Percentiles rank a stretch among this genome's conserved stretches.
Conservation (phyloP, 2,329 filamentous ascomycete species). For the Phaeomoniella chlamydospora region DNA sequence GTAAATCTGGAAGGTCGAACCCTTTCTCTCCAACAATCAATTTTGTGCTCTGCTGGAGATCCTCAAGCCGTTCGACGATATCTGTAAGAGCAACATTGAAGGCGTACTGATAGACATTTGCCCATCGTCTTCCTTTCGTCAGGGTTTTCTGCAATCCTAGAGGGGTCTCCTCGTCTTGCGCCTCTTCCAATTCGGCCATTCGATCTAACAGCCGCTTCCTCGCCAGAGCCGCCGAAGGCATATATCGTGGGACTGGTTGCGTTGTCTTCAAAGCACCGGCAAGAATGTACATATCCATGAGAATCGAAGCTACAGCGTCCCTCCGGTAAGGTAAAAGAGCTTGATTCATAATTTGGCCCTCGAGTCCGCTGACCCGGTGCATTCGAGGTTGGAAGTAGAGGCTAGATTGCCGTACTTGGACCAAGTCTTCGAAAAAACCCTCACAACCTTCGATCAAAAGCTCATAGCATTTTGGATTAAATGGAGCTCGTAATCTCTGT, state of each 20-base stretch:
- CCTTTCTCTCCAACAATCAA: constrained; percentile 42
- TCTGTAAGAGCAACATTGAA: constrained; percentile 17
- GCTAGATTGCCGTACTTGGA: constrained; percentile 42
- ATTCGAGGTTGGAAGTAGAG: constrained; percentile 42
- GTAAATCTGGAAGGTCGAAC: constrained; percentile 13
- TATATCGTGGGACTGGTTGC: constrained; percentile 28
- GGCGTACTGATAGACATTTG: constrained; percentile 36
- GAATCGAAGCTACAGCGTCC: constrained; percentile 42
- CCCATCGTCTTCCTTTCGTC: constrained; percentile 30
- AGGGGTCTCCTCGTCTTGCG: constrained; percentile 7
- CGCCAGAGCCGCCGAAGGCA: constrained; percentile 40
- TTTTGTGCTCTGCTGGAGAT: constrained; percentile 42
- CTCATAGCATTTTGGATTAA: constrained; percentile 41
- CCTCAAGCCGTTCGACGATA: constrained; percentile 38
- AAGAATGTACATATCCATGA: constrained; percentile 44
- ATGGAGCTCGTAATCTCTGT: constrained; percentile 34
- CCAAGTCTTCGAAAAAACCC: constrained; percentile 44
- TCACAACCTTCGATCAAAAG: constrained; percentile 42
- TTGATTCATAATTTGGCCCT: constrained; percentile 22
- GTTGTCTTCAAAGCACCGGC: constrained; percentile 39
- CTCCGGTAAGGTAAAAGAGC: constrained; percentile 36
- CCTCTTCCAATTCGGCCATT: constrained; percentile 33
- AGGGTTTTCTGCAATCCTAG: constrained; percentile 10
- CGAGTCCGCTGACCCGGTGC: constrained; percentile 31
- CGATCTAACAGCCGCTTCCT: constrained; percentile 36